These are phyloP conservation scores for Didymella lethalis DNA, from an alignment of 2,329 filamentous ascomycete species.

Conservation along the genomic window DNA sequence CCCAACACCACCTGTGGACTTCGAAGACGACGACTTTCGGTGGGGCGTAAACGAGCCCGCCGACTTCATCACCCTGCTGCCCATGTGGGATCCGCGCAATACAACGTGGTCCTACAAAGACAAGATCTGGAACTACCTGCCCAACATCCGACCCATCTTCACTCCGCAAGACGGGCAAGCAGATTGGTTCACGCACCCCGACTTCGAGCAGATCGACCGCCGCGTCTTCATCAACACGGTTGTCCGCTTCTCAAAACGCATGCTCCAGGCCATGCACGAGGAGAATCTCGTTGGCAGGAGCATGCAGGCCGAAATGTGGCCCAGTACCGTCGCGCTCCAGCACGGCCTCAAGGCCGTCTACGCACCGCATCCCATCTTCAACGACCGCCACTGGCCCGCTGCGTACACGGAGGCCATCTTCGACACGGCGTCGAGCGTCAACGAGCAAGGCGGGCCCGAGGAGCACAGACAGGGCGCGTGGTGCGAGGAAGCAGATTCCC, in stretches of 20 bases:
- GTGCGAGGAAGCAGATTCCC: conserved; percentile 53
- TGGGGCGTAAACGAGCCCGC: conserved; percentile 94
- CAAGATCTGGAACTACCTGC: conserved; percentile 60
- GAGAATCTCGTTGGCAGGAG: conserved; percentile 88
- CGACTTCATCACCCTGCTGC: conserved; percentile 90
- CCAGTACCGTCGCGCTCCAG: conserved; percentile 83
- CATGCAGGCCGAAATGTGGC: conserved; percentile 98
- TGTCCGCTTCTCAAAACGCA: conserved; percentile 78
- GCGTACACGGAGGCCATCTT: conserved; percentile 79
- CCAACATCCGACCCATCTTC: conserved; percentile 75
- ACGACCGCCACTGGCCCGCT: conserved; percentile 85
- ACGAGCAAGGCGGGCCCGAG: conserved; percentile 50
- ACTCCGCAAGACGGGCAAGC: conserved; percentile 78
- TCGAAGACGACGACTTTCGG: conserved; percentile 79
- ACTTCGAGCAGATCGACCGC: conserved; percentile 64
- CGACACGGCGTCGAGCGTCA: conserved; percentile 63
- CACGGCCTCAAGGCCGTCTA: conserved; percentile 94
- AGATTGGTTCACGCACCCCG: conserved; percentile 61
- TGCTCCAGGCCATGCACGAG: conserved; percentile 87
- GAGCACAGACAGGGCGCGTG: conserved; percentile 68
- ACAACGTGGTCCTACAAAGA: conserved; percentile 75
- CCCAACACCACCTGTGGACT: conserved; percentile 72
- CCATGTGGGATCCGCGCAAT: conserved; percentile 86
- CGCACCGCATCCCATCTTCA: conserved; percentile 86
- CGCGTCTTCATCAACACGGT: conserved; percentile 90